Base-by-base conservation (phyloP, 352 stramenopile species). In the Globisporangium rhizosaccharum region DNA sequence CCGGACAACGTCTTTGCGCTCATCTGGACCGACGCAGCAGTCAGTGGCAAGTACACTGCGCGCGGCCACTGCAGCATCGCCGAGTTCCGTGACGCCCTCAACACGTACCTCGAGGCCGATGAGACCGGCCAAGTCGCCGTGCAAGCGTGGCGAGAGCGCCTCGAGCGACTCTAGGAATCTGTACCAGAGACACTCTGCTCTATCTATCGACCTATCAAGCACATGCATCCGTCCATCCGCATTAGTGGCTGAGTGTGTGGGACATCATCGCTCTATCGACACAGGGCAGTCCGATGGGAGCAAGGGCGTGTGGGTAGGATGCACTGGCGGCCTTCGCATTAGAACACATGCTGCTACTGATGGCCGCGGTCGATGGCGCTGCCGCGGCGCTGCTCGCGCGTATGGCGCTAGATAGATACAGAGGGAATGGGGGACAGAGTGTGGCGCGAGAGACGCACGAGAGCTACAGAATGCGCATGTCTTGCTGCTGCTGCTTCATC, bases 41-140 rank as follows among this genome's bases (percentile, higher is more conserved):
- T 66, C 2, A 64, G 57, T 36, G 65, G 73, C n/a, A 57, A 63
- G 28, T 79, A 87, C 66, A 85, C 75, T 47, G 61, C 70, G 25
- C 23, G 56, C 25, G 75, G 76, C 9, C 44, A 57, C 30, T 75
- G 70, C 30, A 87, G 77, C 56, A 83, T 92, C 54, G 79, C 70
- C 25, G 78, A 84, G 68, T 91, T 87, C 67, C 79, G 81, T 12
- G 81, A 90, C 48, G 79, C 79, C 39, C 76, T 92, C 25, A 91
- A 91, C 59, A 73, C 80, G 47, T 88, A 80, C 42, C 58, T 90
- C 20, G 73, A 78, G 37, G 77, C 77, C 0, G 64, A 85, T 36
- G 79, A 76, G 36, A 66, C 46, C 53, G 72, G 78, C 0, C 71
- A 77, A 39, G 59, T 59, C 52, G 73, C 73, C 17, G 60, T 89